phyloP scores from a whole-genome alignment of 164 flowering plant genomes.

The Nelumbo lutea region DNA sequence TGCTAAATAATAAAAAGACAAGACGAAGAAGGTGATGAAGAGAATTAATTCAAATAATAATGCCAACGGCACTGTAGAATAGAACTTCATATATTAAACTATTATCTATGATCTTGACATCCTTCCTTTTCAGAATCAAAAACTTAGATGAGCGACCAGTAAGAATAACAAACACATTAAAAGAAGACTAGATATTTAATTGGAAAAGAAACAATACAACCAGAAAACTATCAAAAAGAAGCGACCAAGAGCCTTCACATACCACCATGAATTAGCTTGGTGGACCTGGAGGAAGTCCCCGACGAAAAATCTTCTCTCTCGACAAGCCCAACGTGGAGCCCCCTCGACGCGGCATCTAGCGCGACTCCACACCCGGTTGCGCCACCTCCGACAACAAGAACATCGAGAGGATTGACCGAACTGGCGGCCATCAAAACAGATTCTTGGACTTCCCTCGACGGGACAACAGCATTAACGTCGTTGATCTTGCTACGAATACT shows the following conservation, averaged over 20 bases:
- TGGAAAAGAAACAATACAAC: background rate
- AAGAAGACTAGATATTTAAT: background rate
- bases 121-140: background rate
- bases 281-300: conserved; percentile 92
- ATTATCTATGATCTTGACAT: too few species aligned
- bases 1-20: too few species aligned
- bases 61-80: too few species aligned
- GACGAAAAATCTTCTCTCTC: conserved; percentile 96
- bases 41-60: too few species aligned
- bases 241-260: background rate
- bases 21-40: too few species aligned
- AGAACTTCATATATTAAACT: too few species aligned
- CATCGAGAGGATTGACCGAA: conserved; percentile 64
- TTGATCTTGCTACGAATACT: conserved; percentile 37
- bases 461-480: conserved; percentile 52
- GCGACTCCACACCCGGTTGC: conserved; percentile 96
- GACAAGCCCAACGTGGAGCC: conserved; percentile 91
- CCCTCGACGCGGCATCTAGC: conserved; percentile 79
- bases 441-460: conserved; percentile 56
- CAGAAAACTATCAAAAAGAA: background rate
- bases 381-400: conserved; percentile 92
- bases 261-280: conserved; percentile 97
- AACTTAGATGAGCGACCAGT: background rate
- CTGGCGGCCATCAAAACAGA: conserved; percentile 62
- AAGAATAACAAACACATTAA: background rate